Conservation (phyloP, 345 rosid genomes). For the Kandelia obovata region DNA sequence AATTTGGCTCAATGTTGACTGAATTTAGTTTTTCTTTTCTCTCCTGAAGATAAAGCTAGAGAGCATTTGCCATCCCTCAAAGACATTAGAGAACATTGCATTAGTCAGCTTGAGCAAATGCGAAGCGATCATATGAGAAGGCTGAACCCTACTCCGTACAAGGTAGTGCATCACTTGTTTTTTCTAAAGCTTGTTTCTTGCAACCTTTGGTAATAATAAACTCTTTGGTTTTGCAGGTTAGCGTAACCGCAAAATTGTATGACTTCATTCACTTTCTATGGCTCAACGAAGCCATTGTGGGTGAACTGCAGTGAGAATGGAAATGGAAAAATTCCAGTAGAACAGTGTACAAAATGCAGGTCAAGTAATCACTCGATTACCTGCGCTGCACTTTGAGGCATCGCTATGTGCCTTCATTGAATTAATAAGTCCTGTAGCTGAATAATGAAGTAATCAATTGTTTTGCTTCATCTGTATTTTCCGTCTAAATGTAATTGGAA, state of each 20-base stretch:
- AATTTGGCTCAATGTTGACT: not conserved
- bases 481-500: not conserved
- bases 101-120: conserved; percentile 82
- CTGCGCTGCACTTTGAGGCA: too few relatives aligned
- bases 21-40: not conserved
- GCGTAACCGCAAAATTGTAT: conserved; percentile 75
- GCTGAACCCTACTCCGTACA: conserved; percentile 92
- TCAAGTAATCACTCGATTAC: conserved; percentile 7
- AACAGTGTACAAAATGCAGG: conserved; percentile 17
- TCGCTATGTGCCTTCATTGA: not conserved
- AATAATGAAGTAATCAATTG: not conserved
- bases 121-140: conserved; percentile 90
- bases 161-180: conserved; percentile 39
- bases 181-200: not conserved
- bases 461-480: not conserved
- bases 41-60: conserved; percentile 49
- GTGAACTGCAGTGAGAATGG: conserved; percentile 62
- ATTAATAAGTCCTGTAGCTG: not conserved
- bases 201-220: too few relatives aligned
- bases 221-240: conserved; percentile 48
- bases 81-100: conserved; percentile 68
- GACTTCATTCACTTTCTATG: conserved; percentile 95
- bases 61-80: conserved; percentile 65
- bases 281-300: conserved; percentile 99
- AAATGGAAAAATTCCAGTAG: not conserved